Base-by-base conservation (phyloP, 257 asterid species). In the Nicotiana tabacum region DNA sequence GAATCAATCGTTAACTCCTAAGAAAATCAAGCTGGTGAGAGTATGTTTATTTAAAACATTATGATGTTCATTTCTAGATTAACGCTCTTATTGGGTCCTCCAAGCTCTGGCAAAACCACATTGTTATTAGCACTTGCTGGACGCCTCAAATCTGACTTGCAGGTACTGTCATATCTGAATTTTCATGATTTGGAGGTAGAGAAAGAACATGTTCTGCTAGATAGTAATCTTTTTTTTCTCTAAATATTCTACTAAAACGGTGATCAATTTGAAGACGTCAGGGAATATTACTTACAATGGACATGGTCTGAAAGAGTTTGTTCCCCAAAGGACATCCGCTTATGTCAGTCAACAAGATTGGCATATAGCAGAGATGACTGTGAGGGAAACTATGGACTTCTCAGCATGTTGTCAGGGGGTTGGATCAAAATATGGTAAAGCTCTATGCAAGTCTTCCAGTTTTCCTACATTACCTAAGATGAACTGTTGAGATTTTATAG, bases 101-200 rank as follows among this genome's bases (percentile, higher is more conserved):
- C 99, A 66, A 91, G 99, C 92, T 96, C 99, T 82, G 99, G 99
- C 85, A 96, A 96, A 93, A 94, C 96, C 1, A 94, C 98, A 33
- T 81, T 96, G 87, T 91, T 96, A 53, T 83, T 92, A 86, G 97
- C 99, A 77, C 94, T 96, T 81, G 96, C 99, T 83, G 99, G 99
- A 82, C 97, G 91, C 82, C 90, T 95, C 70, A 90, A 91, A 84
- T 89, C 97, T 79, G 97, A 92, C 90, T 90, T 94, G 85, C 88
- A 95, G 98, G 99, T 95, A 90, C 60, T 48, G 48, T 10, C 24
- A 12, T 46, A 56, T 82, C 60, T 76, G 6, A 55, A 33, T 64
- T 37, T 79, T 10, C 56, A 53, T 66, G 61, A 72, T 57, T 9
- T 67, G 24, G 10, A 65, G 43, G 18, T 29, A 64, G 39, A 64